phyloP scores from a whole-genome alignment of 2,329 filamentous ascomycete species.

The Aspergillus pseudoterreus region DNA sequence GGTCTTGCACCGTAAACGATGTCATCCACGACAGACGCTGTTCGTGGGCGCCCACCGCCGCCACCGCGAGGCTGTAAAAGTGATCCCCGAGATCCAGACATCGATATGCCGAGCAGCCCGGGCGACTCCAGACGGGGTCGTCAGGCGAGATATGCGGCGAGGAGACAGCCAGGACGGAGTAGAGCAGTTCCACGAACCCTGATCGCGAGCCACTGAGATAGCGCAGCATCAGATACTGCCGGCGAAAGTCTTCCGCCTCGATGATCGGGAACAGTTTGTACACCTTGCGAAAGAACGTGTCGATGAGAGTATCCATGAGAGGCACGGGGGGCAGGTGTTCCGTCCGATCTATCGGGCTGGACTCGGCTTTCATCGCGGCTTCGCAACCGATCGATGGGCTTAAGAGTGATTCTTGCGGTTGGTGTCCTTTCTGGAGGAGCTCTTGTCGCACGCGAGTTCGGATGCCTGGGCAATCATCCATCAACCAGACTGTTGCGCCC shows the following conservation, averaged over 20 bases:
- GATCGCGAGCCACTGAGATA: background rate
- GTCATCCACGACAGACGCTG: background rate
- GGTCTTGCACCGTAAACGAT: background rate
- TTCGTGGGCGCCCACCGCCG: background rate
- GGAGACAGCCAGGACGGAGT: conserved; percentile 2
- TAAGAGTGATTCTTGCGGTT: conserved; percentile 1
- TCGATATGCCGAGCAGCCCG: conserved; percentile 1
- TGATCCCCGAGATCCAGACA: conserved; percentile 1
- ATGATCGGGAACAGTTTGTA: conserved; percentile 6
- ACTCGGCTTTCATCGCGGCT: background rate
- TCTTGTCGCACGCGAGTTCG: background rate
- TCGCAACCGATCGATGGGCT: background rate
- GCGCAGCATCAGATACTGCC: conserved; percentile 2
- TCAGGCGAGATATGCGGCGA: background rate
- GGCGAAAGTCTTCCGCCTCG: conserved; percentile 7
- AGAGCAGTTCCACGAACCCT: background rate
- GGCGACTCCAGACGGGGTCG: conserved; percentile 2
- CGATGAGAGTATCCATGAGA: conserved; percentile 6
- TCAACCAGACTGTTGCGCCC: background rate
- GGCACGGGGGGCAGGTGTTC: conserved; percentile 2
- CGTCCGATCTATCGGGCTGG: background rate
- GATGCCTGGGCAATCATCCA: conserved; percentile 3
- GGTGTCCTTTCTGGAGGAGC: background rate
- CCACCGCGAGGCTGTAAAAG: conserved; percentile 2
- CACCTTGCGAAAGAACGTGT: conserved; percentile 6